Base-by-base conservation (phyloP, 1,284 basidiomycete genomes). In the Sporisorium graminicola region DNA sequence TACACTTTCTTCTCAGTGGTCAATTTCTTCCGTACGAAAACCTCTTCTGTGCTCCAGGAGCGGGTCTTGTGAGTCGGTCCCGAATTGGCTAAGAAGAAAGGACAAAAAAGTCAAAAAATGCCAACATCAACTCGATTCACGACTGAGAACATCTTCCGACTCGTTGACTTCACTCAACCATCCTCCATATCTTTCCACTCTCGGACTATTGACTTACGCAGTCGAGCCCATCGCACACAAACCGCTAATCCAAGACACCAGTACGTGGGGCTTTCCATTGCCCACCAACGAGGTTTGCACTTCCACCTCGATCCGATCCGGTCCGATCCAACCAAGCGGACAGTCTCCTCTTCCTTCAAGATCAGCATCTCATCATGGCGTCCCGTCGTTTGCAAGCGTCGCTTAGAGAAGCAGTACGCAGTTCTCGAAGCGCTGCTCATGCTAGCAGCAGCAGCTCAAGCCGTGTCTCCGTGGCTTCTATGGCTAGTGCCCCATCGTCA, bases 31-130 rank as follows among this genome's bases (percentile, higher is more conserved):
- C 66, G 66, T 63, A 69, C 66, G 66, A 64, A 57, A 58, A 55
- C 5, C 27, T 40, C 16, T 18, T 14, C 3, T 26, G 5, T 35
- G 16, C 5, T n/a, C 37, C 35, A 42, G 52, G n/a, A 40, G 35
- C 5, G 24, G 22, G 52, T 37, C 24, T 40, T 24, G 52, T 40
- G 49, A 50, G 44, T 51, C 60, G 66, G 57, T 50, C 46, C 66
- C 56, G 60, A 68, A 51, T 59, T 59, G 52, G 53, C 52, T 58
- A n/a, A 51, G 57, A 58, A 64, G 56, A 69, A 64, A 68, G 58
- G 59, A 3, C 16, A 35, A 58, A 58, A 54, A 58, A 58, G 46
- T 47, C 44, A 54, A 63, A 62, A 69, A 60, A 55, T 63, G 60
- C 40, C 56, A 58, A 58, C 60, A 49, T 62, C 59, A 57, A 67